Conservation (phyloP, 768 basidiomycete genomes). For the Russula compacta region DNA sequence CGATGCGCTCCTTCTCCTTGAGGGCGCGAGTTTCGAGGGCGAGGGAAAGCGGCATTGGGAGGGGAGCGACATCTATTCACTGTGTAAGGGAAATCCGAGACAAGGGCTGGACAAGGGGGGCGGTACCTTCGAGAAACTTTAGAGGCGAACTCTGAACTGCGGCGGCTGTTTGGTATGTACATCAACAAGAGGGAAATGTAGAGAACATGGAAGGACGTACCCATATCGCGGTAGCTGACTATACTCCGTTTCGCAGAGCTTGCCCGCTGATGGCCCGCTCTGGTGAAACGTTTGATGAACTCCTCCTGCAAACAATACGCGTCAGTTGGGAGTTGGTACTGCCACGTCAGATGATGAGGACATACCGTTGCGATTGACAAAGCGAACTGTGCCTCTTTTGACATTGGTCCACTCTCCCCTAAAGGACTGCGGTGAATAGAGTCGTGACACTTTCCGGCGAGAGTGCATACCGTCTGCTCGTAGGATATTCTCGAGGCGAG, state of each 20-base stretch:
- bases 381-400: constrained; percentile 20
- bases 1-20: constrained; percentile 18
- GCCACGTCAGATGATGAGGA: constrained; percentile 7
- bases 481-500: constrained; percentile 19
- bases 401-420: constrained; percentile 21
- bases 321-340: not conserved
- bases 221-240: constrained; percentile 20
- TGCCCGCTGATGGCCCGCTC: constrained; percentile 14
- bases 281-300: constrained; percentile 18
- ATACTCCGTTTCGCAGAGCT: constrained; percentile 11
- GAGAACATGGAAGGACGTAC: constrained; percentile 3
- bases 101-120: not conserved
- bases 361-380: constrained; percentile 19
- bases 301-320: constrained; percentile 15
- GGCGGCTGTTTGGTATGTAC: not conserved
- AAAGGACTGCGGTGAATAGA: not conserved
- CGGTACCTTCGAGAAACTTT: constrained; percentile 17
- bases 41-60: constrained; percentile 12
- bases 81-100: not conserved
- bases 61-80: constrained; percentile 14
- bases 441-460: not conserved
- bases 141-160: constrained; percentile 8
- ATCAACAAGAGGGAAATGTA: not conserved
- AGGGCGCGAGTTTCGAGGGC: constrained; percentile 13
- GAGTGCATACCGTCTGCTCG: constrained; percentile 18